These are phyloP conservation scores for Sporisorium graminicola DNA, from an alignment of 1,284 basidiomycete species.

Conservation along the genomic window DNA sequence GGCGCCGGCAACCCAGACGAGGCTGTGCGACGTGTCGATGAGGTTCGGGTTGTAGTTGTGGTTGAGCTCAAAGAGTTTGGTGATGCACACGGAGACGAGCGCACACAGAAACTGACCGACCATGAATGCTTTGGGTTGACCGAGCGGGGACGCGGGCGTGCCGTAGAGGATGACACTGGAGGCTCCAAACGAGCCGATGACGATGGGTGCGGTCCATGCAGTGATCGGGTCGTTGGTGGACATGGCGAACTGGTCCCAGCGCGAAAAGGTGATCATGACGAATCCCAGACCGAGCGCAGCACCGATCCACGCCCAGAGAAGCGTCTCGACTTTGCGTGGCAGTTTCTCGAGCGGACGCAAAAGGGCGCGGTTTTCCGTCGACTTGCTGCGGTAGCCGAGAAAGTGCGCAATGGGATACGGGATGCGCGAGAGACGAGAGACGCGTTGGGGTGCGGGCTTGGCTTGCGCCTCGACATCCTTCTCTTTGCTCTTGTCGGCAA, in stretches of 20 bases:
- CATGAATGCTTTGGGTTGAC: conserved; percentile 50
- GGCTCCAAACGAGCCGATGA: conserved; percentile 59
- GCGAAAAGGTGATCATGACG: conserved; percentile 52
- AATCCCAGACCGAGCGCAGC: conserved; percentile 47
- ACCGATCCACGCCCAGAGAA: conserved; percentile 56
- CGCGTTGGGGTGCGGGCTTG: conserved; percentile 15
- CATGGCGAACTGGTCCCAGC: conserved; percentile 43
- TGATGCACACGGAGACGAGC: conserved; percentile 43
- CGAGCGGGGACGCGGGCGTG: conserved; percentile 48
- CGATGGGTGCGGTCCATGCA: conserved; percentile 48
- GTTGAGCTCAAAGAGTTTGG: conserved; percentile 55
- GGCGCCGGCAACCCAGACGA: conserved; percentile 55
- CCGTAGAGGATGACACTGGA: conserved; percentile 57
- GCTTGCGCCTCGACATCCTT: conserved; percentile 41
- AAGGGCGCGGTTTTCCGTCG: conserved; percentile 30
- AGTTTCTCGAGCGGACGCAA: conserved; percentile 39
- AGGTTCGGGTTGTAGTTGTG: conserved; percentile 41
- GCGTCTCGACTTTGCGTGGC: conserved; percentile 47
- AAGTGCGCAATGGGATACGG: conserved; percentile 51
- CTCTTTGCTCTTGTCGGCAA: conserved; percentile 1
- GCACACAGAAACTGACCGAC: conserved; percentile 53
- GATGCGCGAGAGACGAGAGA: conserved; percentile 43
- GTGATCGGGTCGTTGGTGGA: conserved; percentile 45
- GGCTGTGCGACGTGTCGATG: conserved; percentile 38
- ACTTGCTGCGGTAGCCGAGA: conserved; percentile 38